phyloP scores from a whole-genome alignment of 352 stramenopile species.

The Phytophthora capsici region DNA sequence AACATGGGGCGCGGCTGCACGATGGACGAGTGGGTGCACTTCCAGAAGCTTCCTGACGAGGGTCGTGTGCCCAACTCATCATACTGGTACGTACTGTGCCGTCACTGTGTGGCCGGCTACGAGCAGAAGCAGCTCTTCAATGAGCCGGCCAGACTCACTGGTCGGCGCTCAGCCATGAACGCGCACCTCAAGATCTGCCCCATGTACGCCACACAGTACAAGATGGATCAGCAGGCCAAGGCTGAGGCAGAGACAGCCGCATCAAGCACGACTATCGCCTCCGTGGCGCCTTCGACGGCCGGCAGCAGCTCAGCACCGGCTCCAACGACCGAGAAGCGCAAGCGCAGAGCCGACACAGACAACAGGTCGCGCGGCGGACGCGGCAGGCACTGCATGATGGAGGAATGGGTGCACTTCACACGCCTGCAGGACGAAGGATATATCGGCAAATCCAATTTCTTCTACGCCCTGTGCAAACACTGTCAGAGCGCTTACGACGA shows the following conservation, averaged over 20 bases:
- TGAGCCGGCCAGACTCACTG: slow-evolving; percentile 62
- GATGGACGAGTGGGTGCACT: slow-evolving; percentile 87
- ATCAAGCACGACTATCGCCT: too few relatives aligned
- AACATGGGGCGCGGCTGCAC: slow-evolving; percentile 75
- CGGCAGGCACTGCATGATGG: slow-evolving; percentile 85
- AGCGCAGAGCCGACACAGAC: slow-evolving; percentile 48
- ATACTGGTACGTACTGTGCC: slow-evolving; percentile 85
- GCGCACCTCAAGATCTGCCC: slow-evolving; percentile 79
- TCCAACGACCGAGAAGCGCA: slow-evolving; percentile 53
- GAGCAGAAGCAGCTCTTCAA: slow-evolving; percentile 75
- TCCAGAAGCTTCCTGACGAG: slow-evolving; percentile 70
- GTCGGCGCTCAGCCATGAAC: slow-evolving; percentile 76
- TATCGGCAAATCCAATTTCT: slow-evolving; percentile 88
- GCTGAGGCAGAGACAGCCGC: slow-evolving; percentile 20
- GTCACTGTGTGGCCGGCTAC: slow-evolving; percentile 67
- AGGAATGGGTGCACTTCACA: slow-evolving; percentile 83
- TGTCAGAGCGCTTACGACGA: slow-evolving; percentile 71
- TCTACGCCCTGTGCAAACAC: slow-evolving; percentile 73
- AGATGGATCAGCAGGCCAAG: slow-evolving; percentile 49
- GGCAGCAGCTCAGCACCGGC: slow-evolving; percentile 2
- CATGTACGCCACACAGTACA: slow-evolving; percentile 73
- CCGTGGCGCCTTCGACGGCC: not conserved
- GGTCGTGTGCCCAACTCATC: slow-evolving; percentile 78
- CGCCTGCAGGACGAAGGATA: slow-evolving; percentile 79
- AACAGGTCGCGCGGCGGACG: slow-evolving; percentile 51